phyloP scores from a whole-genome alignment of 176 grass and related monocot genomes.

The Triticum turgidum region DNA sequence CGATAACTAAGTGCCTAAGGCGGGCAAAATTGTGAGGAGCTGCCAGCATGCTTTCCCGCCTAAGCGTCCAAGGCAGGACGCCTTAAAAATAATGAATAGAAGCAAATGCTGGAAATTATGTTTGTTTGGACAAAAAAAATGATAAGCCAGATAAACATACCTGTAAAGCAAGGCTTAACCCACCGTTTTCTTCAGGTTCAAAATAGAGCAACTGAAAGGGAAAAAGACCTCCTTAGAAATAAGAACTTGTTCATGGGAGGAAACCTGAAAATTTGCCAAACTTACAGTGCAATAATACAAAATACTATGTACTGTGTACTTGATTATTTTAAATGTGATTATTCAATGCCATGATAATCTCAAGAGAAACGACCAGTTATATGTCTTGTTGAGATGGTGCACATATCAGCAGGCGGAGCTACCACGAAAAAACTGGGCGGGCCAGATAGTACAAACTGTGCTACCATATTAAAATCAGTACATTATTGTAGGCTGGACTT shows the following conservation, averaged over 20 bases:
- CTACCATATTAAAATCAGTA: too few relatives aligned
- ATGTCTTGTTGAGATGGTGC: not conserved
- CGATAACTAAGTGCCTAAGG: not conserved
- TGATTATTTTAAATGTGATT: not conserved
- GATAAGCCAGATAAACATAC: conserved; percentile 39
- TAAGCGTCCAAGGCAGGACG: not conserved
- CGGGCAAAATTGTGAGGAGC: not conserved
- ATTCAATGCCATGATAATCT: not conserved
- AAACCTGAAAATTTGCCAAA: conserved; percentile 14
- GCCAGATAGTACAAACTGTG: too few relatives aligned
- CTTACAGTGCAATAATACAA: not conserved
- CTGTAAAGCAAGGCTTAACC: conserved; percentile 96
- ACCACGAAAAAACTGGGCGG: too few relatives aligned
- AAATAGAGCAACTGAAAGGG: conserved; percentile 86
- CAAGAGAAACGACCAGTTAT: not conserved
- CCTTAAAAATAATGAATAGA: not conserved
- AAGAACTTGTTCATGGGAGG: not conserved
- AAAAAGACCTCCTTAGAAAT: conserved; percentile 10
- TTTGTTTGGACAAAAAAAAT: not conserved
- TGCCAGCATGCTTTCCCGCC: not conserved
- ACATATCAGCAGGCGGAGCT: not conserved
- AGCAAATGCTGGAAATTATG: conserved; percentile 6
- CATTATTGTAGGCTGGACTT: too few relatives aligned
- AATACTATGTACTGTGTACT: conserved; percentile 11
- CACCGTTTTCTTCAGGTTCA: conserved; percentile 91